Conservation (phyloP, 2,329 filamentous ascomycete genomes). For the Penicillium capsulatum region DNA sequence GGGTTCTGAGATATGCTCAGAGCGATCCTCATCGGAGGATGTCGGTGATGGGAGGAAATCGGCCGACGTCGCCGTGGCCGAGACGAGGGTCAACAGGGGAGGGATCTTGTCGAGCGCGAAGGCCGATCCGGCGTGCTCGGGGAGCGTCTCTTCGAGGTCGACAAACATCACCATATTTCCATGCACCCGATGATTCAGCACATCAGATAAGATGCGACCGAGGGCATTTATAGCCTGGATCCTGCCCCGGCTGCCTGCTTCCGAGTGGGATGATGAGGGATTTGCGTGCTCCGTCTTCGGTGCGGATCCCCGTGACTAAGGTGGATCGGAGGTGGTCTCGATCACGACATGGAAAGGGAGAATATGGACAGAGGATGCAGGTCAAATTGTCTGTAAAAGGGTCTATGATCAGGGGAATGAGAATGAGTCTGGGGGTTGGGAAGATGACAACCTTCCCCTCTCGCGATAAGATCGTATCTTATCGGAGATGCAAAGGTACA, state of each 20-base stretch:
- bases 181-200: constrained; percentile 22
- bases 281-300: constrained; percentile 26
- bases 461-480: too few relatives aligned
- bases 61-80: constrained; percentile 6
- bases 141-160: constrained; percentile 41
- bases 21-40: constrained; percentile 8
- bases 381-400: too few relatives aligned
- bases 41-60: constrained; percentile 13
- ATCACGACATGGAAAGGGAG: too few relatives aligned
- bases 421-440: too few relatives aligned
- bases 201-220: constrained; percentile 22
- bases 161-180: constrained; percentile 45
- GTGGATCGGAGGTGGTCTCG: too few relatives aligned
- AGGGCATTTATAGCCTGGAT: constrained; percentile 11
- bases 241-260: constrained; percentile 8
- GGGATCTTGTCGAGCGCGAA: constrained; percentile 18
- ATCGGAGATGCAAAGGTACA: too few relatives aligned
- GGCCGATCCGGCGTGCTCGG: constrained; percentile 22
- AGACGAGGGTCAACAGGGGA: constrained; percentile 2
- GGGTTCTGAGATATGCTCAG: background rate
- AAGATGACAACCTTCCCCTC: too few relatives aligned
- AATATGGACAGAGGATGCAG: too few relatives aligned
- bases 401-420: too few relatives aligned
- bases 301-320: too few relatives aligned
- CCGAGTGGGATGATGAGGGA: constrained; percentile 29